Evolutionary conservation across 441 rosid genomes (phyloP).

Genomic region (Raphanus hybrid): DNA sequence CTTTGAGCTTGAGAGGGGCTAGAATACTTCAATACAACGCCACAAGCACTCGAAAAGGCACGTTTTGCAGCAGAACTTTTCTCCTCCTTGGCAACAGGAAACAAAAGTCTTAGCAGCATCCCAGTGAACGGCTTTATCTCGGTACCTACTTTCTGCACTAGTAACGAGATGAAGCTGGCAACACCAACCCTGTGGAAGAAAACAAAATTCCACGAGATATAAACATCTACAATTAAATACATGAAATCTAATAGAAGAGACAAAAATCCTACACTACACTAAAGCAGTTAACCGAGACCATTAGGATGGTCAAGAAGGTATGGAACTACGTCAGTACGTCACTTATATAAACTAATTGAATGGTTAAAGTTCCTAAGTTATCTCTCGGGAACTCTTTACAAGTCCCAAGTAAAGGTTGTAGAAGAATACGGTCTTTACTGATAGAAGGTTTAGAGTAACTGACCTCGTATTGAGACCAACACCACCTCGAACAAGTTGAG

Average conservation of each 20-base stretch:
- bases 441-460: constrained; percentile 36
- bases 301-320: not conserved
- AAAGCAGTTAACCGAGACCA: constrained; percentile 13
- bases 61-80: constrained; percentile 85
- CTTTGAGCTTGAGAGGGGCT: constrained; percentile 72
- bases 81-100: constrained; percentile 89
- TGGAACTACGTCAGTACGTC: not conserved
- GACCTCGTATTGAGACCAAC: constrained; percentile 99
- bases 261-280: not conserved
- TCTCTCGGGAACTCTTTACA: constrained; percentile 10
- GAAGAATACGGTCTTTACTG: not conserved
- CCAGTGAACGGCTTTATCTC: constrained; percentile 81
- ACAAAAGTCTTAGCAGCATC: constrained; percentile 72
- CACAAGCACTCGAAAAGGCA: constrained; percentile 93
- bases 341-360: constrained; percentile 7
- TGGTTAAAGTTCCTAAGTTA: not conserved
- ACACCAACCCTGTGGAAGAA: constrained; percentile 83
- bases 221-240: constrained; percentile 13
- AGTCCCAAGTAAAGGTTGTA: constrained; percentile 8
- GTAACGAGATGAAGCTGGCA: constrained; percentile 83
- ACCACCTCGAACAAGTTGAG: constrained; percentile 86
- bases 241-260: not conserved
- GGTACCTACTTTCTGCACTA: constrained; percentile 82
- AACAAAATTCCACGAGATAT: constrained; percentile 21
- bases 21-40: constrained; percentile 78